Percentiles rank a stretch among this genome's conserved stretches.
These are phyloP conservation scores for Ochromonas danica DNA, from an alignment of 108 stramenopile genomes.

Conservation along the genomic window DNA sequence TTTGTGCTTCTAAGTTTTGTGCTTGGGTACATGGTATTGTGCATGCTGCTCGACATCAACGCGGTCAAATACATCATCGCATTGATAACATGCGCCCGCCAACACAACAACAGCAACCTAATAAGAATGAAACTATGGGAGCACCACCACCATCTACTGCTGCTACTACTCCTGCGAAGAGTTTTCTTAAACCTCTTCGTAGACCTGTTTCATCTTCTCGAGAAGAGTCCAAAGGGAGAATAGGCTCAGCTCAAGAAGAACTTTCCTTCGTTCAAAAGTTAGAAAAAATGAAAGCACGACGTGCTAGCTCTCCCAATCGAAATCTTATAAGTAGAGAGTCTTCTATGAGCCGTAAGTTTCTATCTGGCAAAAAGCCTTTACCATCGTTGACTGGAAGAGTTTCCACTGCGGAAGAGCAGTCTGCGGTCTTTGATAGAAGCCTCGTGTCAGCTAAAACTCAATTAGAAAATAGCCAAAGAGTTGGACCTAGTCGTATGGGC, in stretches of 20 bases:
- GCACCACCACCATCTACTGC: not conserved
- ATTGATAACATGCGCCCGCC: conserved; percentile 22
- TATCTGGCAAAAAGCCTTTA: too few species aligned
- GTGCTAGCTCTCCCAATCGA: not conserved
- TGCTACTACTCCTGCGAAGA: conserved; percentile 7
- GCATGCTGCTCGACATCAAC: conserved; percentile 34
- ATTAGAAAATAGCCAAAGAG: too few species aligned
- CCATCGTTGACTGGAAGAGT: not conserved
- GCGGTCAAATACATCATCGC: conserved; percentile 30
- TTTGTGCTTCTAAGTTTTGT: conserved; percentile 38
- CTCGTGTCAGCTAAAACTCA: too few species aligned
- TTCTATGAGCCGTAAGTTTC: not conserved
- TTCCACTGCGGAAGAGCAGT: not conserved
- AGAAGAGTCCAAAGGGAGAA: too few species aligned
- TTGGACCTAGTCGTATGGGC: not conserved
- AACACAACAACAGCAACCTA: not conserved
- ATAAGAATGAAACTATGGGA: not conserved
- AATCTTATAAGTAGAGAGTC: not conserved
- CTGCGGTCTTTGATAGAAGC: not conserved
- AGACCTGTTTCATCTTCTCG: conserved; percentile 34
- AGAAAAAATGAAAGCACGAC: conserved; percentile 9
- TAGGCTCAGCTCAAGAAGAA: not conserved
- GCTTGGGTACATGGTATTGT: conserved; percentile 41
- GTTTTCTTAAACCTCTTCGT: not conserved
- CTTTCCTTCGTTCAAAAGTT: conserved; percentile 12